A percentile compares a stretch with the other conserved stretches of the same genome.
Evolutionary conservation across 306 rosid species (phyloP).

Genomic region (Alnus rubra): DNA sequence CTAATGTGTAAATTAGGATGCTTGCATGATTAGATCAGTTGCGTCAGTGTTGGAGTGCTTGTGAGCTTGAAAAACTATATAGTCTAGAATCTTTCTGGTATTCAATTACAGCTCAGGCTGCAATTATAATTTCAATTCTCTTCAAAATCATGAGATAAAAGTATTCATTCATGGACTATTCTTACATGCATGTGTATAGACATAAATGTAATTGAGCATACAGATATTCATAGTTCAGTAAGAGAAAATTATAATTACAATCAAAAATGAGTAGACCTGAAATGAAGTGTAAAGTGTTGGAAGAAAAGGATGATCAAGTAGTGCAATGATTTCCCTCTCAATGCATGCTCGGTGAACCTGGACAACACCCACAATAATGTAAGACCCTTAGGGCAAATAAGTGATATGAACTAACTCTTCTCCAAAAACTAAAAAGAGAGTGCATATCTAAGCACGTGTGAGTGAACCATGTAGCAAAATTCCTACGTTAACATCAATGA

Average conservation of each 20-base stretch:
- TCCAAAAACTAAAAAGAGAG: background rate
- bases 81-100: background rate
- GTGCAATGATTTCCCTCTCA: slow-evolving; percentile 86
- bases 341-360: slow-evolving; percentile 97
- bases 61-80: background rate
- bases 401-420: slow-evolving; percentile 1
- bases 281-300: slow-evolving; percentile 90
- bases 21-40: background rate
- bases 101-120: background rate
- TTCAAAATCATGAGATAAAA: background rate
- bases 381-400: slow-evolving; percentile 16
- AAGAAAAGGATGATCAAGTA: slow-evolving; percentile 94
- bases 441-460: background rate
- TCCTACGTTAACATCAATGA: slow-evolving; percentile 3
- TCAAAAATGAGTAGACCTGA: slow-evolving; percentile 52
- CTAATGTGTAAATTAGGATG: background rate
- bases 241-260: background rate
- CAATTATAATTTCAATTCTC: background rate
- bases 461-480: slow-evolving; percentile 6
- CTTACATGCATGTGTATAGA: slow-evolving; percentile 1
- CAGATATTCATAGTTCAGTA: background rate
- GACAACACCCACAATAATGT: slow-evolving; percentile 28
- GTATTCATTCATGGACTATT: background rate
- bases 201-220: background rate
- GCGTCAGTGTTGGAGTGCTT: background rate